Evolutionary conservation across 306 rosid genomes (phyloP).

Genomic region (Albizia julibrissin): DNA sequence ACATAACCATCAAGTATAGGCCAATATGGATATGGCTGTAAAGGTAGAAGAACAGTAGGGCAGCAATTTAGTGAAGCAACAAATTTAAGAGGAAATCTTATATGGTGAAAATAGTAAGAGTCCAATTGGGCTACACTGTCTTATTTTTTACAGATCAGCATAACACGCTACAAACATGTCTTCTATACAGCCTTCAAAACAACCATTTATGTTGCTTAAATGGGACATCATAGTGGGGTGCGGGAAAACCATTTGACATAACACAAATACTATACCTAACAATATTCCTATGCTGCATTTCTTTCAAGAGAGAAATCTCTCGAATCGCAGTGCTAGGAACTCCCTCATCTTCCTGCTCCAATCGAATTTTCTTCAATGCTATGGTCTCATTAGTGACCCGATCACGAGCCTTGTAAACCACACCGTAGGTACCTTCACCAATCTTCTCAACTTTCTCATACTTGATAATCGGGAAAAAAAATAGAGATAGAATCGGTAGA

Average conservation of each 20-base stretch:
- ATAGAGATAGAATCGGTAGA: constrained; percentile 16
- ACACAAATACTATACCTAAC: constrained; percentile 56
- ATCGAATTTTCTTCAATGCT: constrained; percentile 87
- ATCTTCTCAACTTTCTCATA: constrained; percentile 94
- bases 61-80: constrained; percentile 5
- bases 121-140: neutral
- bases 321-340: constrained; percentile 94
- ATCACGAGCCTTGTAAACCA: constrained; percentile 93
- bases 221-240: neutral
- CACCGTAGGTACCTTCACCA: constrained; percentile 94
- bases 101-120: neutral
- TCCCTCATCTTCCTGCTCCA: constrained; percentile 93
- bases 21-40: constrained; percentile 8
- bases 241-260: neutral
- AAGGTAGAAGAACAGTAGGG: neutral
- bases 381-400: constrained; percentile 74
- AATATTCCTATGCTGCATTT: constrained; percentile 90
- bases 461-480: constrained; percentile 43
- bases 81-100: neutral
- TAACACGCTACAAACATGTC: neutral
- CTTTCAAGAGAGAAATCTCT: constrained; percentile 86
- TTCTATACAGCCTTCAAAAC: constrained; percentile 5
- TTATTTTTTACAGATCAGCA: constrained; percentile 1
- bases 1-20: constrained; percentile 35
- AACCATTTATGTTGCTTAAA: neutral